Base-by-base conservation (phyloP, 495 filamentous ascomycete species). In the Penicillium egyptiacum region DNA sequence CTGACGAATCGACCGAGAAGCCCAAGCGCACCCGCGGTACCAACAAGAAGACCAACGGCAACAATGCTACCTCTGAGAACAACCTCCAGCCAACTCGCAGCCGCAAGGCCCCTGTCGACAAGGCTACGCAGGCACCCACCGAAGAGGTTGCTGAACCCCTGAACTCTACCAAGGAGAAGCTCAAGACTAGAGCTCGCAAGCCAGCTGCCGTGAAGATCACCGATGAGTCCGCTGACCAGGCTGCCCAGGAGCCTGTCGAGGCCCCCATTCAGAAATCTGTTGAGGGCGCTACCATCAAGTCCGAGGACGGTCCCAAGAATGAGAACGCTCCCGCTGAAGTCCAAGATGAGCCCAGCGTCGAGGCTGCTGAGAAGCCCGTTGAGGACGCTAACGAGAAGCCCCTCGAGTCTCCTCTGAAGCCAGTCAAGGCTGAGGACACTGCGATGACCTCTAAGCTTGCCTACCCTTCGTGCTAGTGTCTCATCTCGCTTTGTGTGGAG, bases 71-170 rank as follows among this genome's bases (percentile, higher is more conserved):
- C 28, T 19, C 25, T 3, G 44, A 19, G 9, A 47, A 19, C 16
- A 45, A 45, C 23, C 22, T 6, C 5, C 37, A 50, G 31, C 7
- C 31, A 4, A 48, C 16, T 9, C 46, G 46, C 19, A 8, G 30
- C 26, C 37, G 50, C 50, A 53, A 53, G n/a, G 0, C 61, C 31
- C 63, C 50, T 30, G 39, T 60, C 33, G 57, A 57, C 50, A 53
- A 73, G 72, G 17, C 69, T 68, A 20, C 63, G 46, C 61, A 74
- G 16, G 60, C 67, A 1, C 60, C 65, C 5, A 61, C 67, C 16
- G 60, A 66, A 22, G 68, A 74, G 14, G 14, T n/a, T 19, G 8
- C 44, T 19, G 44, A 47, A n/a, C 1, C 2, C 8, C 1, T n/a
- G n/a, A 7, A 46, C 8, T 16, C 23, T 25, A 14, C 4, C 14